Evolutionary conservation across 805 yeast species (phyloP).

Genomic region (Lipomyces oligophaga): DNA sequence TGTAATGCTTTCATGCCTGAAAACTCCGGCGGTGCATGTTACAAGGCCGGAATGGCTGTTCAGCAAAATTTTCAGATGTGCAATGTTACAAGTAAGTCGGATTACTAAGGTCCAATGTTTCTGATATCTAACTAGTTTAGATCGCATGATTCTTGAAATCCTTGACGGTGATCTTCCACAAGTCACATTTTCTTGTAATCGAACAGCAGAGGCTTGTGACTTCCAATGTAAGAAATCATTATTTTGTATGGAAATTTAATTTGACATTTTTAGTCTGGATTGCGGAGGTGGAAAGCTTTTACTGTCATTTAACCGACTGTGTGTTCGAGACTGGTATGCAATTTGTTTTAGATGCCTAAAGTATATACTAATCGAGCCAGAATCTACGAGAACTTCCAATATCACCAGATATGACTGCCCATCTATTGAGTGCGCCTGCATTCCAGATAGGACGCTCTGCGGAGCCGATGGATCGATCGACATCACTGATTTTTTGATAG

Average conservation of each 20-base stretch:
- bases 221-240: conserved; percentile 57
- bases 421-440: conserved; percentile 76
- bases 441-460: conserved; percentile 89
- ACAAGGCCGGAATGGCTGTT: conserved; percentile 76
- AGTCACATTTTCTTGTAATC: conserved; percentile 86
- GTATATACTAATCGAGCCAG: not conserved
- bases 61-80: conserved; percentile 85
- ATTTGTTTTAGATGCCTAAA: not conserved
- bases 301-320: conserved; percentile 78
- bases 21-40: conserved; percentile 81
- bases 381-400: conserved; percentile 42
- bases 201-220: conserved; percentile 61
- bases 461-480: conserved; percentile 89
- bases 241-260: not conserved
- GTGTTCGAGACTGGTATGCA: conserved; percentile 58
- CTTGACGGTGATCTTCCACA: conserved; percentile 80
- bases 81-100: conserved; percentile 64
- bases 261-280: conserved; percentile 60
- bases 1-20: conserved; percentile 89
- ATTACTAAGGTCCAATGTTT: not conserved
- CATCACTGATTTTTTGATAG: conserved; percentile 84
- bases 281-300: conserved; percentile 82
- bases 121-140: not conserved
- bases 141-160: conserved; percentile 72
- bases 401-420: conserved; percentile 75